Conservation (phyloP, 2,329 filamentous ascomycete species). For the Alternaria alternata region DNA sequence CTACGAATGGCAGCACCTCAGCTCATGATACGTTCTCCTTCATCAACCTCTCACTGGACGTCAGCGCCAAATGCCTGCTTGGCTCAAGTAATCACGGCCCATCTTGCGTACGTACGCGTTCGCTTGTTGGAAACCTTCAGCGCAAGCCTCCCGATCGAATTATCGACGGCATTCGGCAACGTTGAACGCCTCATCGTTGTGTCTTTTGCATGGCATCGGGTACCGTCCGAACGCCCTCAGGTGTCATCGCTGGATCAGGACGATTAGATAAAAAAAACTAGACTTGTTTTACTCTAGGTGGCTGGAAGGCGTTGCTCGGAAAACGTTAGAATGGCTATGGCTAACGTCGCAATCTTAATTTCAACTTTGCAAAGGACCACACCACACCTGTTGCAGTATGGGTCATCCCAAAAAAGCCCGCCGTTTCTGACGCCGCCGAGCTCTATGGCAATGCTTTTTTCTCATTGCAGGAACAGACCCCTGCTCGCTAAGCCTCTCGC, state of each 20-base stretch:
- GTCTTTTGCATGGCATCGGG: slow-evolving; percentile 8
- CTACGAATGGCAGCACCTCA: slow-evolving; percentile 21
- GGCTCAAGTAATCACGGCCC: slow-evolving; percentile 14
- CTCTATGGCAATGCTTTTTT: slow-evolving; percentile 25
- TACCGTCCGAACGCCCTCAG: slow-evolving; percentile 21
- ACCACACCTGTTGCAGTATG: slow-evolving; percentile 33
- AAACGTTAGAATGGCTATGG: slow-evolving; percentile 22
- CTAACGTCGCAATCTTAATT: slow-evolving; percentile 43
- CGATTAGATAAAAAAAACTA: slow-evolving; percentile 19
- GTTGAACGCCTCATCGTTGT: neutral
- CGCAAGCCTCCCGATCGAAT: neutral
- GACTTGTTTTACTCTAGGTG: slow-evolving; percentile 21
- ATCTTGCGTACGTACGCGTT: slow-evolving; percentile 14
- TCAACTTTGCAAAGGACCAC: slow-evolving; percentile 17
- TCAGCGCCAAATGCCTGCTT: slow-evolving; percentile 12
- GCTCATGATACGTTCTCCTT: slow-evolving; percentile 18
- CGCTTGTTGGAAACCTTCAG: slow-evolving; percentile 9
- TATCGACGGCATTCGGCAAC: neutral
- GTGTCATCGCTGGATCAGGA: slow-evolving; percentile 24
- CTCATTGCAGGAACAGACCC: slow-evolving; percentile 20
- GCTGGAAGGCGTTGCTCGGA: slow-evolving; percentile 19
- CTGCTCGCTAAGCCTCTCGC: slow-evolving; percentile 32
- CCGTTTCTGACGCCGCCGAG: slow-evolving; percentile 39
- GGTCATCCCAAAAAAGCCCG: slow-evolving; percentile 27
- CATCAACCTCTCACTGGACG: slow-evolving; percentile 26